Evolutionary conservation across 345 rosid species (phyloP), one percentile per base, ranked within the genome.

Genomic region (Dipteronia dyeriana): DNA sequence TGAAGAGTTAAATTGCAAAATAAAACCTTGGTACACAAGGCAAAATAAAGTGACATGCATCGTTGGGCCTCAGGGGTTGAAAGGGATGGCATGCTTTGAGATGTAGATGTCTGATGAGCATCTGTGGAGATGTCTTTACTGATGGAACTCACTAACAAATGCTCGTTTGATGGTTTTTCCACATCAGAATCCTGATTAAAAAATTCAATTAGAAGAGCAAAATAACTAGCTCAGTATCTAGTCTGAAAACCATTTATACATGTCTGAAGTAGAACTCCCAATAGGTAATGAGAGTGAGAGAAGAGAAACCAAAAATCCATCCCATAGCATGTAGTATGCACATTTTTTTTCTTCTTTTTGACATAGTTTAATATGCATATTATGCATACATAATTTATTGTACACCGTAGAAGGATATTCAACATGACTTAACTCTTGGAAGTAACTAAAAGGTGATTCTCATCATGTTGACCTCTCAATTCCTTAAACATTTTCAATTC

Each of bases 21-120:
- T 23, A 78, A 68, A 76, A 96, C 99, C 98, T 96, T 96, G 75
- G 99, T 96, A 85, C 99, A 96, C 56, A 96, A 88, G 54, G 98
- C 98, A 90, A 94, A 96, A 85, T 90, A 94, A 73, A 96, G 90
- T 75, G 99, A 90, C 92, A 92, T 80, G 90, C 92, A 89, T 76
- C 87, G 92, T 86, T 94, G 97, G 47, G 97, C 98, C 84, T 90
- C 97, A 57, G 86, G 31, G 23, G 86, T 64, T 64, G 90, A 88
- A 79, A 80, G 75, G 71, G 86, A 80, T 79, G 92, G 80, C 29
- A 70, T 11, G 14, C 79, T 86, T 70, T 84, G 79, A 56, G 82
- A 79, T 41, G 87, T 73, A 76, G 68, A 66, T 68, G 88, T 77
- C 54, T 81, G 92, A 49, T 74, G 81, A 67, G 80, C 76, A 69